Evolutionary conservation across 2,329 filamentous ascomycete species (phyloP).

Genomic region (Aspergillus carbonarius): DNA sequence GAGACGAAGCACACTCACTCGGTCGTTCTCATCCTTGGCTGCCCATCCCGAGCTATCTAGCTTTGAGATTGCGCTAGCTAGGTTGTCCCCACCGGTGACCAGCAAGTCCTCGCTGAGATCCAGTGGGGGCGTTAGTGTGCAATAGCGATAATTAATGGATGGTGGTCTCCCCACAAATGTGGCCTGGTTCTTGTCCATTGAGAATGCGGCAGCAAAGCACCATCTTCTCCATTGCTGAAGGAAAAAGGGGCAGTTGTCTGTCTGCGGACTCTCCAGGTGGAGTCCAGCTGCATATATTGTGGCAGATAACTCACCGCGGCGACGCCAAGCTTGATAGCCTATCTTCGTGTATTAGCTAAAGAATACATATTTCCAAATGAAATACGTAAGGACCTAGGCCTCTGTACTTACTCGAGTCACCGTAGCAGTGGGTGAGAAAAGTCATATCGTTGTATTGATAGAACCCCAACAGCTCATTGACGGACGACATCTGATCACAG

Average conservation of each 20-base stretch:
- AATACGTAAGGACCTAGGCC: slow-evolving; percentile 26
- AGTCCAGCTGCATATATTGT: slow-evolving; percentile 51
- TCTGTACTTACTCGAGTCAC: slow-evolving; percentile 32
- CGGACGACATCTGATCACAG: slow-evolving; percentile 34
- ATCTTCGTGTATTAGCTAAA: background rate
- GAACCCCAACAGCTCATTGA: slow-evolving; percentile 36
- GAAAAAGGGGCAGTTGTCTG: slow-evolving; percentile 37
- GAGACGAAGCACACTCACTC: slow-evolving; percentile 24
- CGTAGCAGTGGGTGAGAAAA: slow-evolving; percentile 35
- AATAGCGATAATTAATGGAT: slow-evolving; percentile 46
- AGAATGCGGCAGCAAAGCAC: slow-evolving; percentile 46
- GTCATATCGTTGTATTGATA: slow-evolving; percentile 35
- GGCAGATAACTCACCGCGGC: slow-evolving; percentile 47
- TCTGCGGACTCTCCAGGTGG: slow-evolving; percentile 42
- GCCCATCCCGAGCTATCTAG: slow-evolving; percentile 32
- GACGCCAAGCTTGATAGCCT: slow-evolving; percentile 51
- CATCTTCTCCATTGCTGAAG: slow-evolving; percentile 42
- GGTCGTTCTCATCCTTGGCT: slow-evolving; percentile 15
- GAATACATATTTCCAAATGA: background rate
- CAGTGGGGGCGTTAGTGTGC: slow-evolving; percentile 39
- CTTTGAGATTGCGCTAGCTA: slow-evolving; percentile 26
- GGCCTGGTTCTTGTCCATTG: slow-evolving; percentile 49
- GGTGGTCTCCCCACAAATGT: slow-evolving; percentile 54
- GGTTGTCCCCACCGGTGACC: slow-evolving; percentile 24
- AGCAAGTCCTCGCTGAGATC: slow-evolving; percentile 33